These are phyloP conservation scores for Silene latifolia DNA, from an alignment of 148 eudicot genomes.

Conservation along the genomic window DNA sequence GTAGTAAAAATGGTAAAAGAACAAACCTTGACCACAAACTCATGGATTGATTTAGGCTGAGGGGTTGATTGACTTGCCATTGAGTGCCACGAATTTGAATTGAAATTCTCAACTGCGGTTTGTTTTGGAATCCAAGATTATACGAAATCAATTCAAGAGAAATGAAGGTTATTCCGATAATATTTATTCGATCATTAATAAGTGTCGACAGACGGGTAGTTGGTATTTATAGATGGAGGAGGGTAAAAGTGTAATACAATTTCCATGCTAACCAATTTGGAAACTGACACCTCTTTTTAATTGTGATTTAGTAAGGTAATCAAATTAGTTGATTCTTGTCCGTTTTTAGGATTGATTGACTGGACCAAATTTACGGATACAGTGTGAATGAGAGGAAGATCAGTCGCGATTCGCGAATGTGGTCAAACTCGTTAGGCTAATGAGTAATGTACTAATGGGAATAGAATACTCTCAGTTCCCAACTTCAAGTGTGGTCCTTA, in stretches of 20 bases:
- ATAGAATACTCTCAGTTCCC: too few species aligned
- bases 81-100: neutral
- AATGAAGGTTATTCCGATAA: too few species aligned
- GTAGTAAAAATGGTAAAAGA: neutral
- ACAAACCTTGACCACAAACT: slow-evolving; percentile 43
- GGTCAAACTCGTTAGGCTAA: too few species aligned
- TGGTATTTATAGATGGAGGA: neutral
- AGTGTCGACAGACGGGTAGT: neutral
- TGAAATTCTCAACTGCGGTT: slow-evolving; percentile 18
- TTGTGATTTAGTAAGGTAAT: neutral
- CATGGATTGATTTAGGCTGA: slow-evolving; percentile 42
- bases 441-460: too few species aligned
- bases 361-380: neutral
- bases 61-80: slow-evolving; percentile 31
- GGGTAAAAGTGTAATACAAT: neutral
- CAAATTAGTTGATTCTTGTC: neutral
- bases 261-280: neutral
- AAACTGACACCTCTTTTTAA: neutral
- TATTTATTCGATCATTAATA: neutral
- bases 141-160: too few species aligned
- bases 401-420: too few species aligned
- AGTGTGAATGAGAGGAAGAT: neutral
- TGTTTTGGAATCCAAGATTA: slow-evolving; percentile 7
- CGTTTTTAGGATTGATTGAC: neutral
- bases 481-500: too few species aligned